phyloP scores from a whole-genome alignment of 108 stramenopile genomes.

The Nitzschia sp. region DNA sequence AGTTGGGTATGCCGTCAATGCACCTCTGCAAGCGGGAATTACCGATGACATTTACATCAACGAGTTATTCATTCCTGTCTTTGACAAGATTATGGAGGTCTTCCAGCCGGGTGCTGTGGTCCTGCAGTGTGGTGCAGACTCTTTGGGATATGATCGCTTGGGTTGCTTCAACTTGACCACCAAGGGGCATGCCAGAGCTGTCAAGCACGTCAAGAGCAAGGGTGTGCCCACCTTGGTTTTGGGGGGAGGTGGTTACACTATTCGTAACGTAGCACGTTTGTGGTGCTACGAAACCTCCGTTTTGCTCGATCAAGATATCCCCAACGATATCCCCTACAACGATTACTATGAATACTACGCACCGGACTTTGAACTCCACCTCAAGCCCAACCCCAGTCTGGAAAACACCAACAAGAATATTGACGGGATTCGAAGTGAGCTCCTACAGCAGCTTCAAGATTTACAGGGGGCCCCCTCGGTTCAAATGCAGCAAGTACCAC shows the following conservation, averaged over 20 bases:
- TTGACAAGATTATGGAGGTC: constrained; percentile 95
- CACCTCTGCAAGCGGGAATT: constrained; percentile 95
- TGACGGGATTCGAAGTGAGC: constrained; percentile 62
- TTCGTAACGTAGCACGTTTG: constrained; percentile 96
- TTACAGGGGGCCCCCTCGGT: constrained; percentile 90
- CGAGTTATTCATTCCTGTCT: constrained; percentile 93
- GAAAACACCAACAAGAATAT: constrained; percentile 88
- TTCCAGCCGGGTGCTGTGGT: constrained; percentile 97
- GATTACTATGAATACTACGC: constrained; percentile 99
- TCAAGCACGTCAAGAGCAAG: constrained; percentile 88
- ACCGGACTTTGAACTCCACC: constrained; percentile 96
- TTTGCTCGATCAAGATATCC: constrained; percentile 62
- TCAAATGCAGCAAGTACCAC: constrained; percentile 91
- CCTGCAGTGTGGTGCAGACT: constrained; percentile 99
- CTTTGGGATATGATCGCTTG: constrained; percentile 96
- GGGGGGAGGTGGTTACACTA: constrained; percentile 99
- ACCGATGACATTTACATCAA: constrained; percentile 87
- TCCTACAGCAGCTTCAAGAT: constrained; percentile 77
- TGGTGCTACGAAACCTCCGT: constrained; percentile 97
- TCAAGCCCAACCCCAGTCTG: constrained; percentile 72
- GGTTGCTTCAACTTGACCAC: constrained; percentile 98
- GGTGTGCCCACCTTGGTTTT: constrained; percentile 93
- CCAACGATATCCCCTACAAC: constrained; percentile 97
- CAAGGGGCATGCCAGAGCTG: constrained; percentile 90
- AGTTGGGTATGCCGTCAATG: constrained; percentile 94